Base-by-base conservation (phyloP, 306 rosid species). In the Casuarina equisetifolia region DNA sequence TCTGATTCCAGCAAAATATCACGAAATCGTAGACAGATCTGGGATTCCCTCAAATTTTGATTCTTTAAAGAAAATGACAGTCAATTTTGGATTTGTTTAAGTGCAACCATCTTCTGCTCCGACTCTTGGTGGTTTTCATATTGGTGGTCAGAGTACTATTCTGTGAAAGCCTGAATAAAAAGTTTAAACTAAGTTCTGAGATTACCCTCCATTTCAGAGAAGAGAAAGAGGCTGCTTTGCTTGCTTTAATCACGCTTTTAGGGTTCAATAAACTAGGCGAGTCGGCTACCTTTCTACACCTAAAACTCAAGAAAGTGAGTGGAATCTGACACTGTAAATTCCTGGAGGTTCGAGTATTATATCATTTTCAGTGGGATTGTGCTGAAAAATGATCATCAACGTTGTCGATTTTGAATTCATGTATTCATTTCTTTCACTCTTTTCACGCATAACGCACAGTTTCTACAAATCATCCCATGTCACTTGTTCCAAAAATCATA, bases 171-270 rank as follows among this genome's bases (percentile, higher is more conserved):
- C 40, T 43, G 48, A 76, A 32, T 58, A 67, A 58, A 74, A 64
- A 62, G 52, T 72, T 53, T 50, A 58, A 69, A 59, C 81, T 25
- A 69, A 49, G 69, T 71, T 55, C 40, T 75, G 42, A 71, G 70
- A 52, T 55, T 76, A 70, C 44, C 48, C 53, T 76, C 80, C 40
- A 71, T 59, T 68, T 70, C 84, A 76, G 69, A 69, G 75, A 73
- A 52, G 8, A 76, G 15, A 74, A 57, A 76, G 82, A 49, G 64
- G 78, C 43, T 73, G 86, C 89, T 90, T 81, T 80, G 82, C 79
- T 82, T 78, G 85, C 89, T 88, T 81, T 80, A 85, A 81, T 82
- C 93, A 87, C 78, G 84, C 86, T 79, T 67, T 84, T 86, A 69
- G 68, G 79, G 58, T 75, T 82, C 43, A 73, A 78, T 79, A 66